phyloP scores from a whole-genome alignment of 805 yeast species.

The Sugiyamaella boreocaroliniensis region DNA sequence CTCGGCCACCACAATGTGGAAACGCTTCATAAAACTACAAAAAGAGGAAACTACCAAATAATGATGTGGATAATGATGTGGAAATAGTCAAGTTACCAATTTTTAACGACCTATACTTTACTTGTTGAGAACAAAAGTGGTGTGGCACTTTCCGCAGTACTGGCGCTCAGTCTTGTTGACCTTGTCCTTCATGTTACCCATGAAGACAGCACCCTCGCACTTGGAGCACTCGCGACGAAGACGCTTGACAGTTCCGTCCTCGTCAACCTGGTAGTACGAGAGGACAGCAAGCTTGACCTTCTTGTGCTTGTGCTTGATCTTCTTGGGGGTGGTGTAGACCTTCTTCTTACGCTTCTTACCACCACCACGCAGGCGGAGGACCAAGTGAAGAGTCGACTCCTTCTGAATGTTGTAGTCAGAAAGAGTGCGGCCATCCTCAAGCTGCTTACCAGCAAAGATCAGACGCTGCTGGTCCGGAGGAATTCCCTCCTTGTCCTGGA shows the following conservation, averaged over 20 bases:
- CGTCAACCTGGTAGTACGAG: conserved; percentile 98
- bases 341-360: conserved; percentile 99
- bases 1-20: no score
- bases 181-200: conserved; percentile 96
- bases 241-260: conserved; percentile 97
- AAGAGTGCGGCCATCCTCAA: conserved; percentile 87
- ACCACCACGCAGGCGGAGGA: conserved; percentile 97
- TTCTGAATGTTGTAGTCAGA: conserved; percentile 98
- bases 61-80: no score
- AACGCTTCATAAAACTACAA: no score
- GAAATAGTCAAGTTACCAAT: no score
- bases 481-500: conserved; percentile 95
- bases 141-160: conserved; percentile 99
- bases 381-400: conserved; percentile 94
- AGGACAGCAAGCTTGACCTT: conserved; percentile 98
- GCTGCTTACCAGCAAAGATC: conserved; percentile 96
- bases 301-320: conserved; percentile 99
- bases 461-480: conserved; percentile 98
- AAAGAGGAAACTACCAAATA: no score
- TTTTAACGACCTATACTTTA: conserved; percentile 5
- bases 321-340: conserved; percentile 99
- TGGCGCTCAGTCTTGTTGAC: conserved; percentile 96
- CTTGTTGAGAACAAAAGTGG: conserved; percentile 62
- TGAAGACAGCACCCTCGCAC: conserved; percentile 97
- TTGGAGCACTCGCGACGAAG: conserved; percentile 97